Percentiles rank a stretch among this genome's conserved stretches.
Conservation (phyloP, 768 basidiomycete genomes). For the Leccinum pellstonianum region DNA sequence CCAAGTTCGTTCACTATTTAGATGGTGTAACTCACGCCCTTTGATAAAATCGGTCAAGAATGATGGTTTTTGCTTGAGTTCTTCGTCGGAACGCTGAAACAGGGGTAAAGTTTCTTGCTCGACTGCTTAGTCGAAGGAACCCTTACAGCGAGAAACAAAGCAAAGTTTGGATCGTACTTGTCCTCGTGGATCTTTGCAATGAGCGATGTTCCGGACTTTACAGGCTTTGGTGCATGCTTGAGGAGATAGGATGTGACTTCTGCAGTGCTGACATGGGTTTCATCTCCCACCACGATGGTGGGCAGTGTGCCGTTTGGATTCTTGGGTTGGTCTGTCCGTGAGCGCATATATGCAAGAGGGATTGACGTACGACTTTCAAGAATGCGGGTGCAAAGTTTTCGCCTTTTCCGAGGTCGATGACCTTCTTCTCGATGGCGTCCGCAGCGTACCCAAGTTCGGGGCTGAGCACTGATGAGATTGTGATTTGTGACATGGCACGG, state of each 20-base stretch:
- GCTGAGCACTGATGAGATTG: conserved; percentile 20
- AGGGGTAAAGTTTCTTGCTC: neutral
- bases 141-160: conserved; percentile 40
- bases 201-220: conserved; percentile 35
- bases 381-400: conserved; percentile 49
- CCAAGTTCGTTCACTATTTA: neutral
- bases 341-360: neutral
- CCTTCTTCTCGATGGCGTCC: conserved; percentile 35
- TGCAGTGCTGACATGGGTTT: conserved; percentile 39
- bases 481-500: too few relatives aligned
- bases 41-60: conserved; percentile 37
- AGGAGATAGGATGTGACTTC: conserved; percentile 44
- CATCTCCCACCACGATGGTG: conserved; percentile 37
- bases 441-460: conserved; percentile 43
- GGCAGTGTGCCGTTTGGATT: conserved; percentile 47
- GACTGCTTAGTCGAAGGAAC: neutral
- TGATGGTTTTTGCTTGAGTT: conserved; percentile 39
- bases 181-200: conserved; percentile 45
- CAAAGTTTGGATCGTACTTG: conserved; percentile 52
- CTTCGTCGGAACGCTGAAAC: conserved; percentile 44
- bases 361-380: conserved; percentile 36
- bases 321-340: conserved; percentile 21
- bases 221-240: conserved; percentile 37
- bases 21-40: conserved; percentile 38
- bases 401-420: conserved; percentile 44